phyloP scores from a whole-genome alignment of 176 grass and related monocot genomes.

The bread wheat (Triticum aestivum) region IWGSC_CS_RefSeq_v2.1 NC_057810.1:489241235-489241734 shows the following conservation, averaged over 20 bases:
- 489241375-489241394: background rate
- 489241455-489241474: background rate
- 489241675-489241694: no score
- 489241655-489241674: no score
- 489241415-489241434: background rate
- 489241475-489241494: background rate
- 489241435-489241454: background rate
- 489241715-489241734: no score
- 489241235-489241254: background rate
- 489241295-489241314: background rate
- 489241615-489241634: background rate
- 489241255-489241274: background rate
- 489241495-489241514: background rate
- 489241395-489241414: background rate
- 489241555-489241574: background rate
- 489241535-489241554: background rate
- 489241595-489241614: background rate
- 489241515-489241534: background rate
- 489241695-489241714: no score
- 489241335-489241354: background rate
- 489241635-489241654: no score
- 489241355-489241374: background rate
- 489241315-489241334: background rate
- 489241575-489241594: background rate
- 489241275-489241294: background rate